Percentiles rank a stretch among this genome's conserved stretches.
Conservation (phyloP, 2,329 filamentous ascomycete species). For the Xylariaceae sp. region DNA sequence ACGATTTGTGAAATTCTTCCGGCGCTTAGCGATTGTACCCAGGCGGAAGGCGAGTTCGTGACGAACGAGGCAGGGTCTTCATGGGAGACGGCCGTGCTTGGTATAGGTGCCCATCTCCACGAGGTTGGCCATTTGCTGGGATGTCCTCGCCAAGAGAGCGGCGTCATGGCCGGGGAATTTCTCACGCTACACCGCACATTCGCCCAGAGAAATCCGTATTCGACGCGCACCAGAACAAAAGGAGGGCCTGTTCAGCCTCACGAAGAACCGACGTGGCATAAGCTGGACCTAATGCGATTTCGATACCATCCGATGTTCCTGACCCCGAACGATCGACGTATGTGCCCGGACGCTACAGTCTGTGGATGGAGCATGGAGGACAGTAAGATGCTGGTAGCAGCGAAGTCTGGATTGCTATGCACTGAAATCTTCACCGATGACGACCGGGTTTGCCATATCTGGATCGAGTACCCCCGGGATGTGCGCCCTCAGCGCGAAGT, state of each 20-base stretch:
- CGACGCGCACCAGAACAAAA: constrained; percentile 77
- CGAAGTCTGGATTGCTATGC: constrained; percentile 76
- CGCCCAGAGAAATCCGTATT: constrained; percentile 73
- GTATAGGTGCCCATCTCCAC: constrained; percentile 88
- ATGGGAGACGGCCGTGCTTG: constrained; percentile 93
- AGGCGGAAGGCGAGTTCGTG: constrained; percentile 73
- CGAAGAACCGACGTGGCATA: constrained; percentile 89
- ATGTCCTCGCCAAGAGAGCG: constrained; percentile 80
- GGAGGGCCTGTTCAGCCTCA: constrained; percentile 68
- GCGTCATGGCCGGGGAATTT: constrained; percentile 91
- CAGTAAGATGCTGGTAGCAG: constrained; percentile 68
- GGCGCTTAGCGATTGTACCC: constrained; percentile 84
- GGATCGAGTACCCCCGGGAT: constrained; percentile 70
- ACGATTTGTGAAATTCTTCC: constrained; percentile 85
- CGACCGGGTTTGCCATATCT: constrained; percentile 74
- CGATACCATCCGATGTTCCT: constrained; percentile 86
- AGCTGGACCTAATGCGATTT: constrained; percentile 82
- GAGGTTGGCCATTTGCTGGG: constrained; percentile 88
- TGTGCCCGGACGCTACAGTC: constrained; percentile 65
- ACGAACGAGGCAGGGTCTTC: constrained; percentile 81
- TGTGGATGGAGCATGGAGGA: constrained; percentile 83
- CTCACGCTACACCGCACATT: constrained; percentile 80
- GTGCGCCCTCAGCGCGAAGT: constrained; percentile 64
- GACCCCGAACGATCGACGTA: constrained; percentile 66
- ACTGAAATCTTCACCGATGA: constrained; percentile 75